Base-by-base conservation (phyloP, 495 filamentous ascomycete genomes). In the Penicillium paxilli region DNA sequence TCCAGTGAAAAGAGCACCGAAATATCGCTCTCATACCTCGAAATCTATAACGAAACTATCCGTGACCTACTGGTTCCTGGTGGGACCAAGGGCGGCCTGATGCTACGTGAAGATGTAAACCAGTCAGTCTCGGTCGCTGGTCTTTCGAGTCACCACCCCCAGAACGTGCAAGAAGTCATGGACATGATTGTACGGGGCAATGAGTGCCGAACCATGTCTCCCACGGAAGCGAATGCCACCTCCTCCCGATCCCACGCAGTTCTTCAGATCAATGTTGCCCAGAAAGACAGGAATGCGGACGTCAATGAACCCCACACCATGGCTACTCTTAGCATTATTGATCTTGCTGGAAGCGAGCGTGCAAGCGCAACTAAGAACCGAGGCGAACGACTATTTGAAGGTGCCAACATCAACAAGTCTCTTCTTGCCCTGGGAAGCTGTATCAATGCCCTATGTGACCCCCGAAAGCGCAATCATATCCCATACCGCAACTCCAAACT, bases 21-120 rank as follows among this genome's bases (percentile, higher is more conserved):
- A 62, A 70, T 99, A 28, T 91, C 92, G 0, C 85, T 99, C 10
- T 97, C 92, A 0, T 99, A 98, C 68, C 82, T 99, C 14, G 94
- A 99, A 66, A 99, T 99, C 42, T 99, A 99, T 77, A 99, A 99
- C 65, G 94, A 99, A 71, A 98, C 93, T 0, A 99, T 99, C 55
- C 88, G 94, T 35, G 94, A 99, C 70, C 74, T 99, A 59, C 81
- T 99, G 10, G 87, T 96, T 17, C 88, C 90, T 4, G 89, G 90
- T 22, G 90, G 87, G 26, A 88, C 86, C 68, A 98, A 96, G 69
- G 81, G 84, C 54, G 89, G 90, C 14, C 70, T 99, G 59, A 96
- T 95, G 86, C 82, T 99, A 16, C 89, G 94, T 26, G 94, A 99
- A 74, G 94, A 99, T 71, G 85, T 85, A 11, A 90, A 98, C 68